These are phyloP conservation scores for Codiaeum variegatum DNA, from an alignment of 441 rosid species.

Conservation along the genomic window DNA sequence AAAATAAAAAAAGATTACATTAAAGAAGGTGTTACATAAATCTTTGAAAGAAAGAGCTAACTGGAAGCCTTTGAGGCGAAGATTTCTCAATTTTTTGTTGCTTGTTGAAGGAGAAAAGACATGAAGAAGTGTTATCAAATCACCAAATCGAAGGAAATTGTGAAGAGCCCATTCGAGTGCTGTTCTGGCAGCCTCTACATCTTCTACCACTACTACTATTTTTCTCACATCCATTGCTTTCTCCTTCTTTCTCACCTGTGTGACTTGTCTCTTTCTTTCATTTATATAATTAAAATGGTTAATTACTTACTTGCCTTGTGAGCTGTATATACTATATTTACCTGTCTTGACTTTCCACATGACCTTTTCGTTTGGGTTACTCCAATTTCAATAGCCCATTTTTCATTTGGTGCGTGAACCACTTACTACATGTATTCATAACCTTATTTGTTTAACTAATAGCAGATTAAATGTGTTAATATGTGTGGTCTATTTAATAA, in stretches of 20 bases:
- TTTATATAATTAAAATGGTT: too few relatives aligned
- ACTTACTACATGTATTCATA: too few relatives aligned
- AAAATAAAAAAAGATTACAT: conserved; percentile 31
- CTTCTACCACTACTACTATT: conserved; percentile 77
- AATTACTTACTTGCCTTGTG: too few relatives aligned
- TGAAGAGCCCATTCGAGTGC: conserved; percentile 81
- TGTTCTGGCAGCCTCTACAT: conserved; percentile 57
- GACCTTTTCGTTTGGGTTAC: too few relatives aligned
- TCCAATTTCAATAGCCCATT: too few relatives aligned
- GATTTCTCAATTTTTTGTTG: conserved; percentile 48
- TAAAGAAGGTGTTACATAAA: conserved; percentile 61
- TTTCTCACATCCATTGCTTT: conserved; percentile 43
- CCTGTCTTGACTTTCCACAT: too few relatives aligned
- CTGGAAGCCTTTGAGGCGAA: conserved; percentile 59
- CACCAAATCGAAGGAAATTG: conserved; percentile 66
- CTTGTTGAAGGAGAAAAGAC: conserved; percentile 47
- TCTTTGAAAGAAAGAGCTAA: conserved; percentile 79
- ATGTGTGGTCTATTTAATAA: too few relatives aligned
- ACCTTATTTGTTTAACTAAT: too few relatives aligned
- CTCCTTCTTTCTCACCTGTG: conserved; percentile 1
- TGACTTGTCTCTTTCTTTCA: not conserved
- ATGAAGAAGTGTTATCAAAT: conserved; percentile 67
- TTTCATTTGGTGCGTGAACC: too few relatives aligned
- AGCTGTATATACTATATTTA: too few relatives aligned
- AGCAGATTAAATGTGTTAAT: too few relatives aligned